A percentile compares a stretch with the other conserved stretches of the same genome.
Evolutionary conservation across 139 green algal genomes (phyloP).

Genomic region (Edaphochlamys debaryana): DNA sequence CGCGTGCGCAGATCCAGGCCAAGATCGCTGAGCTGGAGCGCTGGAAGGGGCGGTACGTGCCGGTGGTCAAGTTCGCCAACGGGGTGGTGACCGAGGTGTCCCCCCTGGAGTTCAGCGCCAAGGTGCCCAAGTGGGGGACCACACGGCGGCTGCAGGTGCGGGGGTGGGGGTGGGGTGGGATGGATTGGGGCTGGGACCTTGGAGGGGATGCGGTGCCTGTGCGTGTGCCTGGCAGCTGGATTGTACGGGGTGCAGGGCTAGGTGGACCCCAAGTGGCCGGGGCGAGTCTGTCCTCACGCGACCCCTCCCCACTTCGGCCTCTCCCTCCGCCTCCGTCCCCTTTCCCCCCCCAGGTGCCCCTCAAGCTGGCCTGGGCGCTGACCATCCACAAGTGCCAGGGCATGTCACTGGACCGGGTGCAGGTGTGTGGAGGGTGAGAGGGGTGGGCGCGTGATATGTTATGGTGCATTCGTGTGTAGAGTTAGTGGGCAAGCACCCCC

Average conservation of each 20-base stretch:
- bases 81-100: conserved; percentile 55
- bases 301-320: too few relatives aligned
- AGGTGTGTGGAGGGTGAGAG: too few relatives aligned
- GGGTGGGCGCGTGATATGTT: not conserved
- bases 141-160: conserved; percentile 63
- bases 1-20: not conserved
- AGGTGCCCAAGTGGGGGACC: conserved; percentile 49
- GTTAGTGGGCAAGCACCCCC: too few relatives aligned
- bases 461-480: too few relatives aligned
- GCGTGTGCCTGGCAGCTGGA: too few relatives aligned
- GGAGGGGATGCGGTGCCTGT: too few relatives aligned
- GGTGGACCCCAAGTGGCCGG: too few relatives aligned
- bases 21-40: not conserved
- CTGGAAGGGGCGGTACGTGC: conserved; percentile 45
- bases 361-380: conserved; percentile 85
- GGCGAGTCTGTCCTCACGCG: too few relatives aligned
- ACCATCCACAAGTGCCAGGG: conserved; percentile 87
- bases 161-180: not conserved
- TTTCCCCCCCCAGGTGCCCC: conserved; percentile 57
- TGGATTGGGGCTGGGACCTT: not conserved
- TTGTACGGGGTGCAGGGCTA: too few relatives aligned
- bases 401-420: conserved; percentile 65
- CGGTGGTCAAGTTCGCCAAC: conserved; percentile 70
- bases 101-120: conserved; percentile 55
- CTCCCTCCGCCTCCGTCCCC: too few relatives aligned